Base-by-base conservation (phyloP, 208 protist genomes). In the Trypanosoma rangeli region DNA sequence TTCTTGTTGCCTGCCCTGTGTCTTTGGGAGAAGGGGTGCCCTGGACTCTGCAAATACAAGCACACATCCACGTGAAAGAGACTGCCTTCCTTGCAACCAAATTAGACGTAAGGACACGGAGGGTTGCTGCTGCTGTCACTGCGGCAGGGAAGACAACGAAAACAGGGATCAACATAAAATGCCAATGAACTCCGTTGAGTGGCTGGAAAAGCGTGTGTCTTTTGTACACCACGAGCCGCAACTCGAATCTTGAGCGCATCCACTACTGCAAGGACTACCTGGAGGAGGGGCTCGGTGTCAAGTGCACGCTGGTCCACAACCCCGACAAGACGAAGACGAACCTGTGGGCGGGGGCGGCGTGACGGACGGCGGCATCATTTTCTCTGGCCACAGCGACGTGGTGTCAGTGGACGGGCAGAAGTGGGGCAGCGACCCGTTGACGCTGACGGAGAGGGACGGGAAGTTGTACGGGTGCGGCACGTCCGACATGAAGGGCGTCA, bases 401-500 rank as follows among this genome's bases (percentile, higher is more conserved):
- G 76, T 87, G 20, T 82, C 82, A 26, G 77, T 83, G 48, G 82
- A 87, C 44, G 76, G 82, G 35, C 82, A 90, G 59, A 73, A 74
- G 70, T 84, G 82, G 78, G 65, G 84, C 62, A 83, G 57, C 18
- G 72, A 86, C 46, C 75, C 82, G 13, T 84, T 85, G 28, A 69
- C 69, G 46, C 49, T 80, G 8, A 74, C 73, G 8, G 67, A 72
- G 22, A 75, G 75, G n/a, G 75, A 65, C 2, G 77, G 73, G 16
- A 85, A 79, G 65, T 65, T 89, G 49, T 89, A 80, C 64, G 77
- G 79, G n/a, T 68, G 83, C 28, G 78, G 83, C 54, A 84, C 83
- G 28, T 84, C 77, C 55, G 81, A 89, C 55, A 83, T 84, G 78
- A 92, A 86, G 68, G 78, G 76, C 15, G 86, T 86, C 55, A 78